Conservation (phyloP, 129 eudicot genomes). For the Flaveria linearis region DNA sequence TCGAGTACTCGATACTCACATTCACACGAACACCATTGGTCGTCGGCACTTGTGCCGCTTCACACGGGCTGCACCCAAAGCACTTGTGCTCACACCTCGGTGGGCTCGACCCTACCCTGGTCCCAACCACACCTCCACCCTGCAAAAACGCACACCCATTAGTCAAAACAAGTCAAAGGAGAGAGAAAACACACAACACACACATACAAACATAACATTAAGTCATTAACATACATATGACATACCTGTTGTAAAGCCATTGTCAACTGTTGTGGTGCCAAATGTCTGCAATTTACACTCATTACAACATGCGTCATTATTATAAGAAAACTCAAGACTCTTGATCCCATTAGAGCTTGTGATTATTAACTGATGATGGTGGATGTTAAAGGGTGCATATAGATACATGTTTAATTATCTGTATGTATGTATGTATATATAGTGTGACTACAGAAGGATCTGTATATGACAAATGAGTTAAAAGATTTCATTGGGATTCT, state of each 20-base stretch:
- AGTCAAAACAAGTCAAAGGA: conserved; percentile 9
- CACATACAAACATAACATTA: background rate
- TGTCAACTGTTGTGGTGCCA: conserved; percentile 16
- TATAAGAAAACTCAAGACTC: conserved; percentile 21
- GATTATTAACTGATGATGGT: conserved; percentile 18
- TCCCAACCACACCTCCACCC: conserved; percentile 25
- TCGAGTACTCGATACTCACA: conserved; percentile 56
- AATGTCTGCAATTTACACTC: conserved; percentile 52
- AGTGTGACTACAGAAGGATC: conserved; percentile 1
- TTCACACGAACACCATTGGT: conserved; percentile 38
- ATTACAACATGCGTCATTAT: conserved; percentile 31
- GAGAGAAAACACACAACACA: background rate
- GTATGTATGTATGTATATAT: conserved; percentile 11
- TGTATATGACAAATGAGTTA: conserved; percentile 26
- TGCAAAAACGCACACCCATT: conserved; percentile 10
- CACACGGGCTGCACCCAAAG: conserved; percentile 72
- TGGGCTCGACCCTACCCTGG: conserved; percentile 72
- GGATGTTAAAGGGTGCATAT: background rate
- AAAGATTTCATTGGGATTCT: conserved; percentile 44
- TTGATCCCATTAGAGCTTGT: conserved; percentile 35
- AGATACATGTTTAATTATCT: background rate
- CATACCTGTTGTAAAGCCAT: conserved; percentile 32
- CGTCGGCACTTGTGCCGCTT: conserved; percentile 81
- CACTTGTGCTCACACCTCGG: conserved; percentile 85
- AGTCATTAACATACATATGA: too few relatives aligned